phyloP scores from a whole-genome alignment of 1,284 basidiomycete species.

The Golubevia pallescens region DNA sequence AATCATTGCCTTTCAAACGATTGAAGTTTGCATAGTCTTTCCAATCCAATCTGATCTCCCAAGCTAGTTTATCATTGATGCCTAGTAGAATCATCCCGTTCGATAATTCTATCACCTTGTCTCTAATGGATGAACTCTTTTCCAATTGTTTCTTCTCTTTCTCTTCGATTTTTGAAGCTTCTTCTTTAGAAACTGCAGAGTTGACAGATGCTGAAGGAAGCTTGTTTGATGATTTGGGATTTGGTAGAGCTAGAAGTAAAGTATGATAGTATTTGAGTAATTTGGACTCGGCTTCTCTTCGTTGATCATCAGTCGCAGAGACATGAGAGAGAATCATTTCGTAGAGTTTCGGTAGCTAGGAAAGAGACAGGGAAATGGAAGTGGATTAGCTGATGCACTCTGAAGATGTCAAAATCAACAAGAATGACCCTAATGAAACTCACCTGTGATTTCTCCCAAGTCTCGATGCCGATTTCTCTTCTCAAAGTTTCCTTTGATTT shows the following conservation, averaged over 20 bases:
- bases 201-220: constrained; percentile 9
- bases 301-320: constrained; percentile 37
- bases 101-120: constrained; percentile 36
- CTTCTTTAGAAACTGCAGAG: constrained; percentile 20
- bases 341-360: constrained; percentile 40
- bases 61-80: constrained; percentile 51
- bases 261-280: constrained; percentile 33
- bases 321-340: constrained; percentile 47
- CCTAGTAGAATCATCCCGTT: constrained; percentile 50
- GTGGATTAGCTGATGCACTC: too few species aligned
- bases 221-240: constrained; percentile 2
- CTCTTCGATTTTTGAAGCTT: constrained; percentile 17
- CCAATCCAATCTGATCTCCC: constrained; percentile 55
- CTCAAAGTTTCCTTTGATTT: constrained; percentile 34
- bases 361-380: too few species aligned
- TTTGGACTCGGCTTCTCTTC: constrained; percentile 40
- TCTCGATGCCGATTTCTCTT: constrained; percentile 33
- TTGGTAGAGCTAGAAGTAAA: constrained; percentile 34
- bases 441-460: constrained; percentile 17
- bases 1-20: not conserved
- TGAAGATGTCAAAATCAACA: too few species aligned
- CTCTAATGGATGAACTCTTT: not conserved
- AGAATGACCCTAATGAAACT: too few species aligned
- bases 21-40: constrained; percentile 21
- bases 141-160: constrained; percentile 16